Evolutionary conservation across 2,329 filamentous ascomycete genomes (phyloP), one percentile per base, ranked within the genome.

Genomic region (Didymella pinodella): DNA sequence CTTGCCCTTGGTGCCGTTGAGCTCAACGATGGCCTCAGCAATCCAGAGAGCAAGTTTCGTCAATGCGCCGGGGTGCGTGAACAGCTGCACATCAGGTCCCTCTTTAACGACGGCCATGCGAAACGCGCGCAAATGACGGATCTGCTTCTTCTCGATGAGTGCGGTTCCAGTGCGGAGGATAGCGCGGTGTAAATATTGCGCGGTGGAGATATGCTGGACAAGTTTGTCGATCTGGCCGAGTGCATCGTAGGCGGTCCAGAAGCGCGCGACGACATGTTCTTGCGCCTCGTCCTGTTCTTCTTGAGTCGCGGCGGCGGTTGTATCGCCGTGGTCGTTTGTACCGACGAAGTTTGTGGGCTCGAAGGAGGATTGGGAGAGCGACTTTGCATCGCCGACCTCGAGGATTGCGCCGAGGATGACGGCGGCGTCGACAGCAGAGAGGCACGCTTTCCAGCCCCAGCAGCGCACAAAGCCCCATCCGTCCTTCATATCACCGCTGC

Each of bases 401-500:
- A 99, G 85, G 47, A 99, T 89, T 16, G 94, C 93, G 51, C 93
- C 93, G 20, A 98, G 86, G 29, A 98, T 88, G 16, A 97, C 91
- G n/a, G 92, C 92, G 0, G 97, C 92, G 74, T 99, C 95, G 48
- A 94, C 91, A 6, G 95, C 95, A 62, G 91, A 96, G 26, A 98
- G 83, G 48, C 94, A 97, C 0, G 93, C 94, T 74, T 93, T 90
- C 93, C 93, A 99, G 11, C 95, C 95, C 95, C 95, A 99, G 74
- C 92, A 96, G 58, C 93, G 86, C 18, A 98, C 94, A 73, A 98
- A 99, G 0, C 95, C 94, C 94, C 94, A 98, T 11, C 93, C 93
- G 75, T 97, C 93, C 72, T 94, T 94, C 46, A 88, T 86, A 22
- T 89, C 88, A 18, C 84, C 88, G 51, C 87, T 86, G 64, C 87